These are phyloP conservation scores for Rutstroemia sp. DNA, from an alignment of 2,329 filamentous ascomycete species.

Conservation along the genomic window DNA sequence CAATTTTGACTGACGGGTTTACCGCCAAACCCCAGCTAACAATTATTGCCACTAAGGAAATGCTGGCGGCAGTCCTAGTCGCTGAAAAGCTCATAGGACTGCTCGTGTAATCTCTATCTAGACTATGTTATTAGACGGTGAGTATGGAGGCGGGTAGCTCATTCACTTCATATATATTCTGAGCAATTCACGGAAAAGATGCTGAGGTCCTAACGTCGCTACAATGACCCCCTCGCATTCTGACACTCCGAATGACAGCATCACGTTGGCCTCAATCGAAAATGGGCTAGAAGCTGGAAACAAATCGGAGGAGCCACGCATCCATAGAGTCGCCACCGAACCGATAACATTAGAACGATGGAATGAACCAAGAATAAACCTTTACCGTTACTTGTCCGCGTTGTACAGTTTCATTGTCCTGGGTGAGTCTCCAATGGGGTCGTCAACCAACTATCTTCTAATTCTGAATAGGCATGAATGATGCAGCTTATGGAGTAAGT, in stretches of 20 bases:
- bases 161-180: not conserved
- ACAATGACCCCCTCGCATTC: not conserved
- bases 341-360: constrained; percentile 42
- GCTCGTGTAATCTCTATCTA: not conserved
- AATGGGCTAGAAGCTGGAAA: not conserved
- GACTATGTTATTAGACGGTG: not conserved
- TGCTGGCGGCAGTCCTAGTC: not conserved
- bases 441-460: not conserved
- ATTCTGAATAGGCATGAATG: constrained; percentile 5
- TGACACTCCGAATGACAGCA: not conserved
- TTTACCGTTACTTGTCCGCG: constrained; percentile 50
- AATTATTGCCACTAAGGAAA: not conserved
- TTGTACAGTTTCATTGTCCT: constrained; percentile 57
- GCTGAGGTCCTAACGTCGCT: too few species aligned
- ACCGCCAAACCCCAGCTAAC: too few species aligned
- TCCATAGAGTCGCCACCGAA: not conserved
- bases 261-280: not conserved
- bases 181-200: too few species aligned
- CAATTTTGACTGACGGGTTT: not conserved
- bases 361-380: constrained; percentile 54
- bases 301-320: constrained; percentile 6
- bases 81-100: not conserved
- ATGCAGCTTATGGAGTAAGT: constrained; percentile 16
- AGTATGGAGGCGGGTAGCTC: not conserved
- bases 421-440: constrained; percentile 38